Base-by-base conservation (phyloP, 805 yeast genomes). In the Wickerhamomyces kurtzmanii region DNA sequence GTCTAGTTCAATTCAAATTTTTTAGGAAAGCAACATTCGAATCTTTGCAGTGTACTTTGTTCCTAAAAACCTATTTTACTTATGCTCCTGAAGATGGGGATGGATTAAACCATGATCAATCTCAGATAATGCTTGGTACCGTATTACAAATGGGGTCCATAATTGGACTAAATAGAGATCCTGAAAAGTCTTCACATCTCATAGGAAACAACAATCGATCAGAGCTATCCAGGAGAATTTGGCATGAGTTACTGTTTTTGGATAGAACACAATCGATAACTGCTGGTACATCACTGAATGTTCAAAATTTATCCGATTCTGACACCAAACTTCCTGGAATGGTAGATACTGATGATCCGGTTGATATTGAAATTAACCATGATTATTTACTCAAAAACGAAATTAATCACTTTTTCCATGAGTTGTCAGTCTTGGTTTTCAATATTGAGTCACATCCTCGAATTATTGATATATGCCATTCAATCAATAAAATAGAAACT, bases 31-130 rank as follows among this genome's bases (percentile, higher is more conserved):
- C 69, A 20, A 65, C 72, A 12, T 38, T 75, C 16, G 59, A 66
- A 0, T 57, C 74, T 13, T 51, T 75, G 32, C 80, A 74, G 43
- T 67, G 74, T 34, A 65, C 74, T 6, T 32, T 72, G 29, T 53
- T 66, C 34, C 59, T 69, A 53, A 59, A 71, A 37, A 51, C 62
- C 24, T 74, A 73, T 46, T 68, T 57, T 36, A 55, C 51, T 22
- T 51, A 45, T 28, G 67, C 74, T 0, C 76, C 76, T 0, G 76
- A 70, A 41, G 72, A 68, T 37, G 77, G 78, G 17, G 76, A 71
- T 43, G 68, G 71, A 1, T 55, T 55, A 7, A 73, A 65, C 32
- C 71, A 67, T 27, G 72, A 71, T 15, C 71, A 65, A 32, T 50
- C 68, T 3, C 66, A 59, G 29, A 62, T 67, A 4, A 68, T 61